A percentile compares a stretch with the other conserved stretches of the same genome.
Conservation (phyloP, 1,139 yeast species). For the Wickerhamiella pararugosa region DNA sequence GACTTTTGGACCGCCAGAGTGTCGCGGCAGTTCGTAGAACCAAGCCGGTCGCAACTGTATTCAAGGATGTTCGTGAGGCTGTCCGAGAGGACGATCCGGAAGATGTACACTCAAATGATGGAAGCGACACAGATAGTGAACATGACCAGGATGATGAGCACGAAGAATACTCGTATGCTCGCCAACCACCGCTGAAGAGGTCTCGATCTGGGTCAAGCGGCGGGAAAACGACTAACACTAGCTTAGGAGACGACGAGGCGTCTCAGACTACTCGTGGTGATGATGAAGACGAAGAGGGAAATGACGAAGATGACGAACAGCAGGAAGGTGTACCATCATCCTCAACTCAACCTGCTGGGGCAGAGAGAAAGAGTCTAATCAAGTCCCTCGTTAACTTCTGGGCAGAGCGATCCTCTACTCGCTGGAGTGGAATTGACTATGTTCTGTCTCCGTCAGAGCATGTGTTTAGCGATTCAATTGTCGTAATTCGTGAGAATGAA, state of each 20-base stretch:
- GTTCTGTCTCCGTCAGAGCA: slow-evolving; percentile 66
- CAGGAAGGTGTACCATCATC: slow-evolving; percentile 2
- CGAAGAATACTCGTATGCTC: not conserved
- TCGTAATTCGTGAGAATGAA: slow-evolving; percentile 90
- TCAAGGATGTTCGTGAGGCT: slow-evolving; percentile 79
- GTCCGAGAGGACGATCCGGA: slow-evolving; percentile 35
- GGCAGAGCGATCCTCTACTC: slow-evolving; percentile 93
- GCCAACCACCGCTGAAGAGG: not conserved
- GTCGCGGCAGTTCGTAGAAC: slow-evolving; percentile 67
- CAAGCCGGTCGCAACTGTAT: slow-evolving; percentile 82
- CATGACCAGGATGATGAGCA: slow-evolving; percentile 1
- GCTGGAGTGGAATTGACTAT: slow-evolving; percentile 86
- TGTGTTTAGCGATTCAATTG: slow-evolving; percentile 85
- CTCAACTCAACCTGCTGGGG: slow-evolving; percentile 18
- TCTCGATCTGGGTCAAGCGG: too few relatives aligned
- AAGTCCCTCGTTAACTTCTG: slow-evolving; percentile 76
- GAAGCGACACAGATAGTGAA: slow-evolving; percentile 3
- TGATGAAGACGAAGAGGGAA: not conserved
- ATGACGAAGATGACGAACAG: slow-evolving; percentile 5
- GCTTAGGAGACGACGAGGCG: not conserved
- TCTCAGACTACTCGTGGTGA: not conserved
- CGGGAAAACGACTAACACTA: too few relatives aligned
- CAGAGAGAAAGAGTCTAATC: slow-evolving; percentile 61
- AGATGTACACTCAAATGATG: not conserved
- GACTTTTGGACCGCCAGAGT: slow-evolving; percentile 47